phyloP scores from a whole-genome alignment of 805 yeast genomes.

The Tetrapisispora phaffii region DNA sequence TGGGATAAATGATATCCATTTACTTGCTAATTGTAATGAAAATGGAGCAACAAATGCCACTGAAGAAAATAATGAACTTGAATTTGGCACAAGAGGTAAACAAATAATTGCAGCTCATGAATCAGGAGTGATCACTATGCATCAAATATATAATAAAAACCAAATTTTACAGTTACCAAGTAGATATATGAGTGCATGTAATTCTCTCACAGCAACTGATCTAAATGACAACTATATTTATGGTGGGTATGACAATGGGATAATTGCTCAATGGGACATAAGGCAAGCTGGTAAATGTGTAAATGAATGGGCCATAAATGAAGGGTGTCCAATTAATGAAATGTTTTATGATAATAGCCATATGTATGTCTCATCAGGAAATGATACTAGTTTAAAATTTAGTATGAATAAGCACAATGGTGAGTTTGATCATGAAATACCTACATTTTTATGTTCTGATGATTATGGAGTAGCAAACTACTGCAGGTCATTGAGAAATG shows the following conservation, averaged over 20 bases:
- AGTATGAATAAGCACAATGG: background rate
- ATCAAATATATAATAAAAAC: slow-evolving; percentile 30
- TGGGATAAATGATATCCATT: slow-evolving; percentile 26
- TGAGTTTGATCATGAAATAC: background rate
- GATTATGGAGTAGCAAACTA: slow-evolving; percentile 14
- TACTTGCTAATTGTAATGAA: background rate
- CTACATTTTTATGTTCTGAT: slow-evolving; percentile 16
- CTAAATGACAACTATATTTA: slow-evolving; percentile 8
- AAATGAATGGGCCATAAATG: slow-evolving; percentile 9
- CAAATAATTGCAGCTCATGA: slow-evolving; percentile 35
- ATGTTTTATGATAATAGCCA: slow-evolving; percentile 9
- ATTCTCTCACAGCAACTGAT: slow-evolving; percentile 5
- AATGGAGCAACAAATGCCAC: background rate
- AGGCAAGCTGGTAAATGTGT: slow-evolving; percentile 14
- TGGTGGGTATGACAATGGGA: slow-evolving; percentile 32
- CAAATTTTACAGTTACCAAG: slow-evolving; percentile 22
- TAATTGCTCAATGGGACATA: slow-evolving; percentile 36
- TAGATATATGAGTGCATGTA: slow-evolving; percentile 20
- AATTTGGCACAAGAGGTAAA: slow-evolving; percentile 42
- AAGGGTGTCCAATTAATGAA: slow-evolving; percentile 15
- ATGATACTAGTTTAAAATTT: slow-evolving; percentile 21
- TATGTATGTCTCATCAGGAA: slow-evolving; percentile 29
- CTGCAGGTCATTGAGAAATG: slow-evolving; percentile 1
- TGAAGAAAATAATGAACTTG: slow-evolving; percentile 27
- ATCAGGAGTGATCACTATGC: slow-evolving; percentile 32